These are phyloP conservation scores for Tolypocladium ovalisporum DNA, from an alignment of 2,329 filamentous ascomycete species.

Conservation along the genomic window DNA sequence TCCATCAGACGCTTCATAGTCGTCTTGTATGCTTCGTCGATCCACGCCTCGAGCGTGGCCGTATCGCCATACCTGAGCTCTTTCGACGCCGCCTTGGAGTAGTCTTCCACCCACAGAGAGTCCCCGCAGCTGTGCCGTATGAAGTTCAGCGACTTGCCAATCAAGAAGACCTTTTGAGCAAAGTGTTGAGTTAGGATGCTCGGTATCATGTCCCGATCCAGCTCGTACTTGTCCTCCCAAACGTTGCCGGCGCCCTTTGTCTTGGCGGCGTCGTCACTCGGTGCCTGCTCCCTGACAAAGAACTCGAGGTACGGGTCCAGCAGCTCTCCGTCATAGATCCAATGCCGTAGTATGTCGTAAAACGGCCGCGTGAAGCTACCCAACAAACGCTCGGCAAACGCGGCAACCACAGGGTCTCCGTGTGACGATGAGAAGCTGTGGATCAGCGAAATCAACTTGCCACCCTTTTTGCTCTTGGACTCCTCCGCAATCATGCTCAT, in stretches of 20 bases:
- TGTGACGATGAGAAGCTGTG: constrained; percentile 89
- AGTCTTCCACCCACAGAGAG: constrained; percentile 87
- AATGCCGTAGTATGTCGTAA: constrained; percentile 89
- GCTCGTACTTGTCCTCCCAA: constrained; percentile 95
- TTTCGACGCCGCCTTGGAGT: constrained; percentile 86
- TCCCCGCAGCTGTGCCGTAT: constrained; percentile 93
- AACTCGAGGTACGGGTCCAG: constrained; percentile 95
- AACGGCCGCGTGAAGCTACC: constrained; percentile 85
- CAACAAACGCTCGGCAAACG: constrained; percentile 83
- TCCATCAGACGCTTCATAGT: constrained; percentile 93
- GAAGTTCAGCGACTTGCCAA: constrained; percentile 96
- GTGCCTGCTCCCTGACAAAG: constrained; percentile 76
- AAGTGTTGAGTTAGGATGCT: constrained; percentile 90
- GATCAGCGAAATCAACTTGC: constrained; percentile 86
- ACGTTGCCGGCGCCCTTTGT: constrained; percentile 69
- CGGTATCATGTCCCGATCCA: constrained; percentile 77
- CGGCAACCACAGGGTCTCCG: constrained; percentile 87
- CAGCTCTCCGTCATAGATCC: constrained; percentile 97
- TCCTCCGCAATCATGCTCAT: constrained; percentile 94
- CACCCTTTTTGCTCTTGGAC: constrained; percentile 70
- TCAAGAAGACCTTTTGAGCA: constrained; percentile 91
- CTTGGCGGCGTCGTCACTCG: constrained; percentile 34
- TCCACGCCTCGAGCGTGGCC: constrained; percentile 79
- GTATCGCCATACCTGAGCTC: constrained; percentile 90
- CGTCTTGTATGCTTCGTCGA: constrained; percentile 94